phyloP scores from a whole-genome alignment of 73 alveolate genomes.

The Symbiodinium natans region DNA sequence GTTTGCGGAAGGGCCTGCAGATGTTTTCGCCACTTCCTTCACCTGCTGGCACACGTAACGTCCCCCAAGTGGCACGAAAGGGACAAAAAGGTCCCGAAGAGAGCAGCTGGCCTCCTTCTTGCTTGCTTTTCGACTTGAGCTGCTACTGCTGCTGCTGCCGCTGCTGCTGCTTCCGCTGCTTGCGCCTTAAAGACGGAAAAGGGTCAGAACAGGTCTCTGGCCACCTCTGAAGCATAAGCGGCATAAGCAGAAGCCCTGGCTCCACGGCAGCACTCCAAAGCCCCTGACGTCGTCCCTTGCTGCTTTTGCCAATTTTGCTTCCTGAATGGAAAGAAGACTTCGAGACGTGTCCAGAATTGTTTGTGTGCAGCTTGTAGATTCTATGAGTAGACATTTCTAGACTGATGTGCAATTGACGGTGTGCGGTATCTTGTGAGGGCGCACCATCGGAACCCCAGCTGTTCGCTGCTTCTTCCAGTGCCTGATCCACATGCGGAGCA shows the following conservation, averaged over 20 bases:
- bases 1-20: background rate
- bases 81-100: no score
- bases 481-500: background rate
- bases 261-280: no score
- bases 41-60: background rate
- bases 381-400: background rate
- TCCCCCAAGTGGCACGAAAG: no score
- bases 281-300: background rate
- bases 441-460: constrained; percentile 43
- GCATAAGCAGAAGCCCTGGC: no score
- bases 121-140: constrained; percentile 2
- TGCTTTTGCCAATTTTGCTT: background rate
- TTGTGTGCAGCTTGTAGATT: background rate
- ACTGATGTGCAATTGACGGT: background rate
- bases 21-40: background rate
- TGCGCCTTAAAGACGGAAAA: no score
- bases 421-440: background rate
- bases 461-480: constrained; percentile 51
- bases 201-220: no score
- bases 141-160: constrained; percentile 46
- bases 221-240: no score
- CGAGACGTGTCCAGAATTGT: no score
- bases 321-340: no score
- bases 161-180: constrained; percentile 12
- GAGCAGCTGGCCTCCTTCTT: background rate